phyloP scores from a whole-genome alignment of 2,329 filamentous ascomycete species.

The Byssochlamys sp. region DNA sequence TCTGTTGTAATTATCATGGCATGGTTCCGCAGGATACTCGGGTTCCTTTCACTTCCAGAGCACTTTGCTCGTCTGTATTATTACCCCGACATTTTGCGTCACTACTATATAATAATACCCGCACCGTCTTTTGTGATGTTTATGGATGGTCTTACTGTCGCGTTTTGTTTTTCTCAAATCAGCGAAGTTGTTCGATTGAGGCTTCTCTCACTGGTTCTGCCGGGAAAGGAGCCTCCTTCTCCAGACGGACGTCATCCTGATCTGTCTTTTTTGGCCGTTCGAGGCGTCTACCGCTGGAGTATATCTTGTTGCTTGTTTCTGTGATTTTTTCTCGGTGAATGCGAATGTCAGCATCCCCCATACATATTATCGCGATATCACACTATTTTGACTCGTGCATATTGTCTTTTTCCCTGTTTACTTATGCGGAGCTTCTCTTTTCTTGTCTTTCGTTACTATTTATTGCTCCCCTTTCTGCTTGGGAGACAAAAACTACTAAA shows the following conservation, averaged over 20 bases:
- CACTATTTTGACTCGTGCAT: not conserved
- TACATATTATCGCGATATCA: not conserved
- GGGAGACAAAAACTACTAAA: not conserved
- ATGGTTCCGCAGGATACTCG: not conserved
- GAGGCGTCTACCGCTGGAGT: no score
- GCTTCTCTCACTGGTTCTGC: not conserved
- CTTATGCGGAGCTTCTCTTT: not conserved
- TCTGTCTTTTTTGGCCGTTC: no score
- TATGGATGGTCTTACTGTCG: not conserved
- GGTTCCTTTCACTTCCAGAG: constrained; percentile 4
- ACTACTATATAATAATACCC: constrained; percentile 14
- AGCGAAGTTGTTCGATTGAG: not conserved
- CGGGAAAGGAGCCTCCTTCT: not conserved
- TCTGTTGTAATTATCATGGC: not conserved
- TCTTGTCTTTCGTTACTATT: not conserved
- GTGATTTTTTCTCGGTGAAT: not conserved
- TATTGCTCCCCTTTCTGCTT: not conserved
- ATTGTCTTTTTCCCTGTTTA: not conserved
- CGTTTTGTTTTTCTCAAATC: not conserved
- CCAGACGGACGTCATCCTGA: not conserved
- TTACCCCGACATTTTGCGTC: constrained; percentile 4
- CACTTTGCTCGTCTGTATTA: constrained; percentile 12
- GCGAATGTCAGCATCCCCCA: not conserved
- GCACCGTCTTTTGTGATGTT: constrained; percentile 1
- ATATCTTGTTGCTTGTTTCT: not conserved